These are phyloP conservation scores for Tolypocladium guangdongense DNA, from an alignment of 2,329 filamentous ascomycete species.

Conservation along the genomic window DNA sequence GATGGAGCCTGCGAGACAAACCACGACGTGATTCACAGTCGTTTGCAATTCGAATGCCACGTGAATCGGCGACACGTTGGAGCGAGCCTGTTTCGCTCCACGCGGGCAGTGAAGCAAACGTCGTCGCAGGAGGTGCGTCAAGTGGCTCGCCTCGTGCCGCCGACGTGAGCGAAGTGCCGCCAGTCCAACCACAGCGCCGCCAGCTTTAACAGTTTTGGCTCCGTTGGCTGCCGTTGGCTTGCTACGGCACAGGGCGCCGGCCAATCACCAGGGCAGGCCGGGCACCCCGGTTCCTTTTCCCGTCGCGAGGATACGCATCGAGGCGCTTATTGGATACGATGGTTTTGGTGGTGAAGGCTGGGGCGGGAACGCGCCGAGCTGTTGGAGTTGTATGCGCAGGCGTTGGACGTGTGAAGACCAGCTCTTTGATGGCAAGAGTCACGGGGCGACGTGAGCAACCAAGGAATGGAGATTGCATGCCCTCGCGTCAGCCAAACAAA, in stretches of 20 bases:
- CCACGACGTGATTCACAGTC: neutral
- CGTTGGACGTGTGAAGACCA: neutral
- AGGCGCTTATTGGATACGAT: neutral
- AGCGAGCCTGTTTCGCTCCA: neutral
- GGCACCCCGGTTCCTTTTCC: neutral
- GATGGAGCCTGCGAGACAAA: neutral
- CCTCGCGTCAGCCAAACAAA: neutral
- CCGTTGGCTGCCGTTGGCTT: neutral
- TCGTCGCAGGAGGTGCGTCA: slow-evolving; percentile 2
- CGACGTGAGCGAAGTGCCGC: neutral
- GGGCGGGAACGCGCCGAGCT: no score
- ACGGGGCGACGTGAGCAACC: neutral
- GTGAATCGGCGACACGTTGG: neutral
- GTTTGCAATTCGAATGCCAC: neutral
- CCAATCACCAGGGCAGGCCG: neutral
- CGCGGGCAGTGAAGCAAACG: neutral
- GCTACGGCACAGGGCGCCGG: neutral
- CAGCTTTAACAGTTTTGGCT: neutral
- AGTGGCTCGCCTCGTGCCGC: neutral
- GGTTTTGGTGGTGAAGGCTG: neutral
- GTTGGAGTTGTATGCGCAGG: neutral
- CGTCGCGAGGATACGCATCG: neutral
- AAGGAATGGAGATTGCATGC: neutral
- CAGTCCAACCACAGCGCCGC: neutral
- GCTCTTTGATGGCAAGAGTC: neutral